A percentile compares a stretch with the other conserved stretches of the same genome.
These are phyloP conservation scores for Tulasnella sp. DNA, from an alignment of 768 basidiomycete species.

Conservation along the genomic window DNA sequence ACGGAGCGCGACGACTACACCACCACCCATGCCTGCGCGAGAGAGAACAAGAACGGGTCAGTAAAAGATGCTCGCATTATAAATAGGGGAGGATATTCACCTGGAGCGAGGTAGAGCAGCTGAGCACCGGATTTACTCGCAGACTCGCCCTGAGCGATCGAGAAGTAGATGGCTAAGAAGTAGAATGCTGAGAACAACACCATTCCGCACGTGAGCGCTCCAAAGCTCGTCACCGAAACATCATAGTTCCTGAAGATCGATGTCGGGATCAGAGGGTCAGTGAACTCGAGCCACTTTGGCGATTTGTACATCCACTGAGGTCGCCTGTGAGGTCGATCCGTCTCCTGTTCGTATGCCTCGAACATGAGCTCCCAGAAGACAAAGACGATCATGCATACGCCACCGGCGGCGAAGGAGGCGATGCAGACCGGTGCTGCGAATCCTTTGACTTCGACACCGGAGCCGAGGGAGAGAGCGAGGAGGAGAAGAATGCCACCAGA, in stretches of 20 bases:
- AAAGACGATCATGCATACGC: constrained; percentile 32
- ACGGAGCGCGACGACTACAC: constrained; percentile 29
- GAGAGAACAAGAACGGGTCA: constrained; percentile 15
- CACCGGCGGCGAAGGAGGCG: constrained; percentile 37
- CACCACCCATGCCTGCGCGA: constrained; percentile 28
- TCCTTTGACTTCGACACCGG: constrained; percentile 32
- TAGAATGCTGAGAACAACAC: constrained; percentile 42
- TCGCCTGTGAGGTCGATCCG: not conserved
- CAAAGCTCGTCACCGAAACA: constrained; percentile 32
- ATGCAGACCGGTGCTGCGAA: constrained; percentile 34
- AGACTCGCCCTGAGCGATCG: constrained; percentile 32
- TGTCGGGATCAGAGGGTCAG: constrained; percentile 39
- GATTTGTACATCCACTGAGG: not conserved
- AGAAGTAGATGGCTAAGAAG: constrained; percentile 44
- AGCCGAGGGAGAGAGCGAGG: constrained; percentile 44
- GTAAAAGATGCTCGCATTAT: not conserved
- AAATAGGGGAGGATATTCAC: constrained; percentile 28
- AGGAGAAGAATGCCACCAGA: constrained; percentile 37
- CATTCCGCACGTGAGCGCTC: constrained; percentile 36
- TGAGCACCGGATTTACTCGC: constrained; percentile 37
- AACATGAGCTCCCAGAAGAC: constrained; percentile 37
- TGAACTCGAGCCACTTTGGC: constrained; percentile 13
- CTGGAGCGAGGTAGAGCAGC: constrained; percentile 44
- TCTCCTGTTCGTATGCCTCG: not conserved
- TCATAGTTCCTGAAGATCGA: constrained; percentile 36